phyloP scores from a whole-genome alignment of 352 stramenopile genomes.

The Aphanomyces astaci region DNA sequence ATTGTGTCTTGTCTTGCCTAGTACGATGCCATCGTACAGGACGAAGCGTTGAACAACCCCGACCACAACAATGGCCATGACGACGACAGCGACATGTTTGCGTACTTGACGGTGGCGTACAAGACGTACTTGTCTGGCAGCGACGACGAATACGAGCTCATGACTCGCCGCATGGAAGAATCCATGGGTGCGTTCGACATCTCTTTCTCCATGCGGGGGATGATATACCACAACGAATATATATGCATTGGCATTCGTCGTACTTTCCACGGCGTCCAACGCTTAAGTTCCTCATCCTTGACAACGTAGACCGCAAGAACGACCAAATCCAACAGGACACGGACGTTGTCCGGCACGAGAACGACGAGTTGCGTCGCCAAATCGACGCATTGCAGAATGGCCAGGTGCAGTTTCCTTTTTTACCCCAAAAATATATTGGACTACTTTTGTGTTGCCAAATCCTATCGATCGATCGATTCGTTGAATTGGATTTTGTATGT shows the following conservation, averaged over 20 bases:
- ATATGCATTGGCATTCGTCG: too few species aligned
- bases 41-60: constrained; percentile 41
- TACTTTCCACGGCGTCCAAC: too few species aligned
- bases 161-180: constrained; percentile 30
- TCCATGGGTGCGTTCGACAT: neutral
- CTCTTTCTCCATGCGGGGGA: too few species aligned
- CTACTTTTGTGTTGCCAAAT: too few species aligned
- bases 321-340: constrained; percentile 35
- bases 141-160: constrained; percentile 79
- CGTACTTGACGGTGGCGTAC: constrained; percentile 91
- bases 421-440: too few species aligned
- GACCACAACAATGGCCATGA: constrained; percentile 58
- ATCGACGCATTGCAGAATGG: constrained; percentile 50
- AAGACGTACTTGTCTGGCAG: constrained; percentile 90
- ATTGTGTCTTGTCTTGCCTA: too few species aligned
- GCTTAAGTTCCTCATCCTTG: too few species aligned
- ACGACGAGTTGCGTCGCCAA: constrained; percentile 53
- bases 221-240: too few species aligned
- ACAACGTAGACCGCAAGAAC: neutral
- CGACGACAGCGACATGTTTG: constrained; percentile 89
- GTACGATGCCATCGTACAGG: constrained; percentile 80
- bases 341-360: constrained; percentile 39
- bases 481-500: too few species aligned
- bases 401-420: too few species aligned
- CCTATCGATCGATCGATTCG: too few species aligned